Conservation (phyloP, 176 grass and related monocot genomes). For the Triticum aestivum region IWGSC_CS_RefSeq_v2.1 NC_057808.1:550650049-550650548, state of each 20-base stretch:
- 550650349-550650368: not conserved
- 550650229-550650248: slow-evolving; percentile 90
- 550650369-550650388: slow-evolving; percentile 81
- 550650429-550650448: slow-evolving; percentile 68
- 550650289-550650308: not conserved
- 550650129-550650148: not conserved
- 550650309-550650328: not conserved
- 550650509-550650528: not conserved
- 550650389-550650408: slow-evolving; percentile 84
- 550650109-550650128: not conserved
- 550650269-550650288: slow-evolving; percentile 96
- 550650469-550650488: not conserved
- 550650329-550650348: not conserved
- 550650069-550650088: not conserved
- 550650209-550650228: slow-evolving; percentile 85
- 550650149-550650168: no score
- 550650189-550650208: slow-evolving; percentile 54
- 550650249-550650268: slow-evolving; percentile 86
- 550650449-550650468: not conserved
- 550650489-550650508: not conserved
- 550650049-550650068: not conserved
- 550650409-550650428: slow-evolving; percentile 99
- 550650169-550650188: slow-evolving; percentile 3
- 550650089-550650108: not conserved
- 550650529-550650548: not conserved